Evolutionary conservation across 2,329 filamentous ascomycete genomes (phyloP).

Genomic region (Diaporthe eres): DNA sequence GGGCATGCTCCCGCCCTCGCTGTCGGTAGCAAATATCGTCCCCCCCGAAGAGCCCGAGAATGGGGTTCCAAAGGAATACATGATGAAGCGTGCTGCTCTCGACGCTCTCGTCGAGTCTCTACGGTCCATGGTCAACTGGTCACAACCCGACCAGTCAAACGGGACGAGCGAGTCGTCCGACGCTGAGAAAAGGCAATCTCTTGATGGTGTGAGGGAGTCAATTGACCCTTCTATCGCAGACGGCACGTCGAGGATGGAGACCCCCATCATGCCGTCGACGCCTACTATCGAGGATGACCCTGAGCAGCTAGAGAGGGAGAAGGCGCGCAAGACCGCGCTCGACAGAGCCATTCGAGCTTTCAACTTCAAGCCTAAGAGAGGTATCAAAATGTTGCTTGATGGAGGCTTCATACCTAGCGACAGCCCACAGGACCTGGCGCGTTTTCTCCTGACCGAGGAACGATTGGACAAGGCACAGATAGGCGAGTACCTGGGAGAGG

Average conservation of each 20-base stretch:
- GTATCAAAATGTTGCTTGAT: slow-evolving; percentile 85
- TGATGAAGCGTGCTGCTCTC: slow-evolving; percentile 89
- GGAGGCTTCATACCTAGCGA: slow-evolving; percentile 91
- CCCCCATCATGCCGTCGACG: slow-evolving; percentile 73
- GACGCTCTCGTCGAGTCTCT: slow-evolving; percentile 91
- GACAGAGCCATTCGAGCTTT: slow-evolving; percentile 91
- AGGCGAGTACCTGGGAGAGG: slow-evolving; percentile 95
- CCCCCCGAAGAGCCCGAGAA: slow-evolving; percentile 72
- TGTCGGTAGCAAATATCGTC: slow-evolving; percentile 83
- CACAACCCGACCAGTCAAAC: slow-evolving; percentile 75
- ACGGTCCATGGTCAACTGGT: slow-evolving; percentile 94
- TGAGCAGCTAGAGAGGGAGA: slow-evolving; percentile 92
- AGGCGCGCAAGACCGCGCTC: slow-evolving; percentile 92
- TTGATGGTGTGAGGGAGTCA: slow-evolving; percentile 75
- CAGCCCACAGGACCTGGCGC: slow-evolving; percentile 84
- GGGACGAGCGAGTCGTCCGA: slow-evolving; percentile 63
- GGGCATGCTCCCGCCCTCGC: slow-evolving; percentile 86
- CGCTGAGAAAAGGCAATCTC: slow-evolving; percentile 67
- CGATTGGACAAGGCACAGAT: slow-evolving; percentile 91
- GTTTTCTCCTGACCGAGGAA: slow-evolving; percentile 85
- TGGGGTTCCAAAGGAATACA: slow-evolving; percentile 88
- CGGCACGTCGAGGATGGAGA: slow-evolving; percentile 73
- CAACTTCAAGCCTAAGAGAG: slow-evolving; percentile 98
- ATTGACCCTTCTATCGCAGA: slow-evolving; percentile 79
- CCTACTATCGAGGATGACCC: slow-evolving; percentile 89